phyloP scores from a whole-genome alignment of 2,329 filamentous ascomycete genomes.

The Fusarium pseudonygamai region DNA sequence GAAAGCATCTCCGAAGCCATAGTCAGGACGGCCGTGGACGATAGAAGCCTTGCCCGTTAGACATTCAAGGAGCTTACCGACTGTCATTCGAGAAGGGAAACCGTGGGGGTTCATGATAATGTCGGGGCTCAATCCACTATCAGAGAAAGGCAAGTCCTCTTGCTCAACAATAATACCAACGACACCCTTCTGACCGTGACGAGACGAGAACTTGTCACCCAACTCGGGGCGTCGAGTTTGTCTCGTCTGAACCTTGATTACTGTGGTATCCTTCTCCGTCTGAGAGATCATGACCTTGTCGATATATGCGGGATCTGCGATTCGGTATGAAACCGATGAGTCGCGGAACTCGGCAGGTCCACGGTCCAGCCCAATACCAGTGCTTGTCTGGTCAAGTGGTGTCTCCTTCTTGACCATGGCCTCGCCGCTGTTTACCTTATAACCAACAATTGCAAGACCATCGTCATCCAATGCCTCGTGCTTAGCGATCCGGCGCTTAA shows the following conservation, averaged over 20 bases:
- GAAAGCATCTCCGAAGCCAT: slow-evolving; percentile 85
- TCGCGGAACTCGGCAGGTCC: slow-evolving; percentile 72
- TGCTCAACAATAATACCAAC: slow-evolving; percentile 97
- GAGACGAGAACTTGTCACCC: slow-evolving; percentile 98
- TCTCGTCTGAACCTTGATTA: slow-evolving; percentile 95
- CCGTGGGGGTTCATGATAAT: slow-evolving; percentile 99
- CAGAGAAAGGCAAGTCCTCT: slow-evolving; percentile 96
- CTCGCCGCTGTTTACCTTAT: slow-evolving; percentile 79
- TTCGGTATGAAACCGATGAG: slow-evolving; percentile 79
- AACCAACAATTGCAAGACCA: slow-evolving; percentile 87
- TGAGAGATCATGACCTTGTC: slow-evolving; percentile 96
- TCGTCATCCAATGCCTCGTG: slow-evolving; percentile 82
- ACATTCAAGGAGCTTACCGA: slow-evolving; percentile 96
- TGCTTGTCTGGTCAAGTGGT: slow-evolving; percentile 79
- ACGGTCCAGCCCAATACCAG: slow-evolving; percentile 74
- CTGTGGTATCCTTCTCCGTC: slow-evolving; percentile 84
- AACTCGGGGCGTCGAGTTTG: slow-evolving; percentile 95
- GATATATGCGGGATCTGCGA: slow-evolving; percentile 86
- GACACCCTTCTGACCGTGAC: slow-evolving; percentile 98
- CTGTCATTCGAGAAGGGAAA: slow-evolving; percentile 99
- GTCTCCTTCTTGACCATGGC: slow-evolving; percentile 91
- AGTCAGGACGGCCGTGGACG: slow-evolving; percentile 83
- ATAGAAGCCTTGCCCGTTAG: slow-evolving; percentile 94
- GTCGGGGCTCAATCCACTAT: slow-evolving; percentile 90
- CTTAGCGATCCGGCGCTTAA: slow-evolving; percentile 69